Evolutionary conservation across 2,329 filamentous ascomycete genomes (phyloP).

Genomic region (Domatiomyces globalis): DNA sequence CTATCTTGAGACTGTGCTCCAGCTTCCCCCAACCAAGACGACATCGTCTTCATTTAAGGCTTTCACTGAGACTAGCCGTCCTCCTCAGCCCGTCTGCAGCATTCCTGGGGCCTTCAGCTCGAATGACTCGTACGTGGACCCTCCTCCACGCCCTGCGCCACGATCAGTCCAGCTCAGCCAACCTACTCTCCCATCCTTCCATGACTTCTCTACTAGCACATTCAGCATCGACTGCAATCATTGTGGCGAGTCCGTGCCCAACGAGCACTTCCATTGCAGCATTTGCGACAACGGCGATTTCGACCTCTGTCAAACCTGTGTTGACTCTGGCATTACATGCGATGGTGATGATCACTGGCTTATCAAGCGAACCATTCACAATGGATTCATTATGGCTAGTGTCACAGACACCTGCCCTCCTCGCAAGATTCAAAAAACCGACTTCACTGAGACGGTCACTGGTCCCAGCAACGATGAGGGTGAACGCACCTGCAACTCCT

Average conservation of each 20-base stretch:
- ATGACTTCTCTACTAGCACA: slow-evolving; percentile 26
- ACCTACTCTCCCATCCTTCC: slow-evolving; percentile 23
- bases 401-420: slow-evolving; percentile 66
- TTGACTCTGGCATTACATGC: slow-evolving; percentile 63
- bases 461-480: slow-evolving; percentile 8
- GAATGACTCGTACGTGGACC: slow-evolving; percentile 3
- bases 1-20: slow-evolving; percentile 31
- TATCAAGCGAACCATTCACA: slow-evolving; percentile 72
- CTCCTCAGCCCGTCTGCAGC: slow-evolving; percentile 10
- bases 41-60: slow-evolving; percentile 7
- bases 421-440: slow-evolving; percentile 30
- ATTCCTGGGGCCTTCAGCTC: slow-evolving; percentile 13
- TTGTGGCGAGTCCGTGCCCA: slow-evolving; percentile 64
- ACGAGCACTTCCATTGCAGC: slow-evolving; percentile 85
- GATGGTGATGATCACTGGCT: slow-evolving; percentile 73
- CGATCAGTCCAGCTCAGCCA: slow-evolving; percentile 15
- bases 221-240: slow-evolving; percentile 92
- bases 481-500: slow-evolving; percentile 47
- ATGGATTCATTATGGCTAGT: slow-evolving; percentile 70
- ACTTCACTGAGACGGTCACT: slow-evolving; percentile 9
- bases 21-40: slow-evolving; percentile 5
- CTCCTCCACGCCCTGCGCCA: slow-evolving; percentile 1
- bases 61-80: slow-evolving; percentile 8
- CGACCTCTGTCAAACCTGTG: slow-evolving; percentile 73
- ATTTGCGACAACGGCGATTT: slow-evolving; percentile 89